A percentile compares a stretch with the other conserved stretches of the same genome.
Evolutionary conservation across 1,284 basidiomycete species (phyloP).

Genomic region (Anthracocystis panici-leucophaei): DNA sequence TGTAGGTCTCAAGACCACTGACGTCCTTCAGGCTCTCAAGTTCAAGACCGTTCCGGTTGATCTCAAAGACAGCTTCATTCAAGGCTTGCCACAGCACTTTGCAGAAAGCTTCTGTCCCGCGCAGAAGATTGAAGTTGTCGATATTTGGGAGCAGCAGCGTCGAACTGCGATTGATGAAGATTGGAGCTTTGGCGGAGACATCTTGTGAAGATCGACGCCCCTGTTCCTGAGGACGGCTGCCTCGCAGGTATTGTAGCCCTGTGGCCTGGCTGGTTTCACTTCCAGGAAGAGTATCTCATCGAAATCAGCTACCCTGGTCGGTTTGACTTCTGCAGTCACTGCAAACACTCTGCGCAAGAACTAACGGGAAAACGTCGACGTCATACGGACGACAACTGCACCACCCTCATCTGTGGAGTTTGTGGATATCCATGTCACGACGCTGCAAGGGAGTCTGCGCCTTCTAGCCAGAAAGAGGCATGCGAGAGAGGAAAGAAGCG

Average conservation of each 20-base stretch:
- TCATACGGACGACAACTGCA: neutral
- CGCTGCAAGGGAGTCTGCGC: neutral
- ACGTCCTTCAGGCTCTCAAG: neutral
- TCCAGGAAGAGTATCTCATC: neutral
- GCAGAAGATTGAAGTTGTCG: neutral
- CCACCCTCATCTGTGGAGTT: neutral
- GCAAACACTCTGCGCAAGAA: slow-evolving; percentile 3
- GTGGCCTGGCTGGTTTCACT: slow-evolving; percentile 15
- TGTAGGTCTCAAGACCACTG: neutral
- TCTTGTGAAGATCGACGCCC: neutral
- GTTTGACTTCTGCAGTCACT: slow-evolving; percentile 6
- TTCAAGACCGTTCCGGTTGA: neutral
- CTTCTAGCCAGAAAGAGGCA: neutral
- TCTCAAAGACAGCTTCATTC: neutral
- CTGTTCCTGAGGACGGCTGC: neutral
- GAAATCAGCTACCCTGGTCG: slow-evolving; percentile 1
- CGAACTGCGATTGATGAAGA: neutral
- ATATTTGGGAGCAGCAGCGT: slow-evolving; percentile 11
- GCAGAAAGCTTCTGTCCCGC: neutral
- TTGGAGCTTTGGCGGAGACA: neutral
- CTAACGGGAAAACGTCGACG: neutral
- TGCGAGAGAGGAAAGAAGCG: neutral
- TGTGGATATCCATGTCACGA: neutral
- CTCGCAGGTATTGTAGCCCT: neutral
- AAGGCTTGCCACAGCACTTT: neutral